Conservation (phyloP, 345 rosid species). For the Citrus sinensis region DNA sequence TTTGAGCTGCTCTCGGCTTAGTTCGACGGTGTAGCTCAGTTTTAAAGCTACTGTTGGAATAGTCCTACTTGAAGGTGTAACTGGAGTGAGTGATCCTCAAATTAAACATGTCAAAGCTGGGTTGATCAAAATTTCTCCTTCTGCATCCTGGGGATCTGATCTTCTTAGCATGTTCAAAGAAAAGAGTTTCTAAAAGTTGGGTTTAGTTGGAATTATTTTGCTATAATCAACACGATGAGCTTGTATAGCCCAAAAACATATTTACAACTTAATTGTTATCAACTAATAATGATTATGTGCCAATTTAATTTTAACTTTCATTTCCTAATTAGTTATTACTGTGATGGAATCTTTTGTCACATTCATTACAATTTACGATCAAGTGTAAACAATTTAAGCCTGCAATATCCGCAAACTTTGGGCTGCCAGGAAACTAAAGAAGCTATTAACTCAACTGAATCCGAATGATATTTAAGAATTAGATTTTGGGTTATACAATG, state of each 20-base stretch:
- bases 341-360: no score
- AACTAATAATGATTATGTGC: no score
- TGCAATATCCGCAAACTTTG: background rate
- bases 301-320: no score
- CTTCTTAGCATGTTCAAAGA: no score
- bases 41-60: background rate
- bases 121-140: no score
- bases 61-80: background rate
- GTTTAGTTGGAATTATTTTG: background rate
- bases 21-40: no score
- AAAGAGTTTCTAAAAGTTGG: background rate
- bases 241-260: background rate
- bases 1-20: no score
- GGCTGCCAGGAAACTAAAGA: background rate
- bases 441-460: background rate
- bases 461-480: background rate
- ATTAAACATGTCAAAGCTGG: no score
- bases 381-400: background rate
- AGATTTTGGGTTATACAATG: background rate
- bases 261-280: background rate
- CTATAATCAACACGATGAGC: background rate
- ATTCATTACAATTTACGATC: no score
- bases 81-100: background rate
- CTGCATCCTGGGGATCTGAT: background rate
- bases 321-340: no score